phyloP scores from a whole-genome alignment of 305 asterid genomes.

The Fraxinus dipetala region DNA sequence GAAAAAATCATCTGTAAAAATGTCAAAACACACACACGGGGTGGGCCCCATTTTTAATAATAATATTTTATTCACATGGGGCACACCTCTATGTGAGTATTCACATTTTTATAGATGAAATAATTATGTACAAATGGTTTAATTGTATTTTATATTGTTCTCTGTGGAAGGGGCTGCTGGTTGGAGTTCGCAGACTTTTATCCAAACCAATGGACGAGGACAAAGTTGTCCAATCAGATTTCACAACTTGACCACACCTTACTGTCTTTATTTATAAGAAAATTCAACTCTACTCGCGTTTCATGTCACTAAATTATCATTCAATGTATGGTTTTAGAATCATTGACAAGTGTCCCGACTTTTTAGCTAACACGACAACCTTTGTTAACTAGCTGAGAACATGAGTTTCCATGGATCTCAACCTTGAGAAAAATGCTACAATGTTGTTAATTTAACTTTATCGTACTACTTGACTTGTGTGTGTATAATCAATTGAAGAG shows the following conservation, averaged over 20 bases:
- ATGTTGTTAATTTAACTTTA: background rate
- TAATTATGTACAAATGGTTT: too few relatives aligned
- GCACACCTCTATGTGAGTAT: too few relatives aligned
- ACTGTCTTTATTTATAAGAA: background rate
- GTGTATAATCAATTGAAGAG: background rate
- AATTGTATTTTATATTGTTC: background rate
- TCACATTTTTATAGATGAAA: too few relatives aligned
- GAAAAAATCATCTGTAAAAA: too few relatives aligned
- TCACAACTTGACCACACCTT: background rate
- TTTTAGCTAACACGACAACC: background rate
- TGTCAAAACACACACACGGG: too few relatives aligned
- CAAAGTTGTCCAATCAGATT: background rate
- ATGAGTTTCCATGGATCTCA: background rate
- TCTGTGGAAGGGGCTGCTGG: background rate
- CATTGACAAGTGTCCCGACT: background rate
- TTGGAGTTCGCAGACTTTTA: background rate
- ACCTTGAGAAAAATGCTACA: background rate
- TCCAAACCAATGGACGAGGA: background rate
- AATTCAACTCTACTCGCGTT: background rate
- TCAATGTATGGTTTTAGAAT: background rate
- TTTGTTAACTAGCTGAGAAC: background rate
- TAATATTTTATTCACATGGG: too few relatives aligned
- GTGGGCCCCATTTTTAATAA: too few relatives aligned
- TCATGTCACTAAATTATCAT: background rate
- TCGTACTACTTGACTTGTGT: background rate